Percentiles rank a stretch among this genome's conserved stretches.
Conservation (phyloP, 176 grass and related monocot genomes). For the Eragrostis nindensis region DNA sequence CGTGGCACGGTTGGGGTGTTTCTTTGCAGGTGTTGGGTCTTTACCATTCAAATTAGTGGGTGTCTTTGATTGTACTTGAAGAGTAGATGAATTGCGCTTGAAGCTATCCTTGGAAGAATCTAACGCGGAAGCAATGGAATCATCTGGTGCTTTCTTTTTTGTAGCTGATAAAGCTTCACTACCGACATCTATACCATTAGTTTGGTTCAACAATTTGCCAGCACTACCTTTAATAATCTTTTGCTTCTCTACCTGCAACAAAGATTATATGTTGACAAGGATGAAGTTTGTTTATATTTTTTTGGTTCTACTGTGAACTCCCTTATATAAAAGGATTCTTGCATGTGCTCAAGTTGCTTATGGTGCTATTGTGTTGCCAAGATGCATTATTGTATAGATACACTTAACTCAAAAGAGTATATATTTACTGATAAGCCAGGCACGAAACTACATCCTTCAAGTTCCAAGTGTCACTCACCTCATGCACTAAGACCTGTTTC, state of each 20-base stretch:
- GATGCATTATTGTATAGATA: not conserved
- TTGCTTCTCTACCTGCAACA: slow-evolving; percentile 79
- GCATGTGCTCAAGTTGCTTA: not conserved
- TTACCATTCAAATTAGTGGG: slow-evolving; percentile 42
- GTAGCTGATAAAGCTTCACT: slow-evolving; percentile 35
- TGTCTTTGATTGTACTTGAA: slow-evolving; percentile 40
- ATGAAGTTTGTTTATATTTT: slow-evolving; percentile 1
- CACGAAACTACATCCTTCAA: slow-evolving; percentile 32
- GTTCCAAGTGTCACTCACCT: slow-evolving; percentile 52
- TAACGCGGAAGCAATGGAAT: slow-evolving; percentile 12
- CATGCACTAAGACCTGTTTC: slow-evolving; percentile 88
- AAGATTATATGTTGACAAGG: slow-evolving; percentile 30
- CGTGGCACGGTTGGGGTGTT: slow-evolving; percentile 40
- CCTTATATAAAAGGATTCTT: slow-evolving; percentile 1
- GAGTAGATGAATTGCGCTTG: slow-evolving; percentile 38
- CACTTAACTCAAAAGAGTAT: not conserved
- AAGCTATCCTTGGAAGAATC: slow-evolving; percentile 40
- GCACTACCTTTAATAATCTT: slow-evolving; percentile 77
- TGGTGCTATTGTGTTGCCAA: slow-evolving; percentile 1
- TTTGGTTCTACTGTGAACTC: slow-evolving; percentile 31
- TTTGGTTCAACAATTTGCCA: slow-evolving; percentile 48
- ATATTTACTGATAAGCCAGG: slow-evolving; percentile 19
- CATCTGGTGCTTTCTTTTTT: slow-evolving; percentile 42
- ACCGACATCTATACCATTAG: slow-evolving; percentile 27
- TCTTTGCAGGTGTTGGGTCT: slow-evolving; percentile 51